Evolutionary conservation across 805 yeast species (phyloP), one percentile per base, ranked within the genome.

Genomic region (Lipomyces spencermartinsiae): DNA sequence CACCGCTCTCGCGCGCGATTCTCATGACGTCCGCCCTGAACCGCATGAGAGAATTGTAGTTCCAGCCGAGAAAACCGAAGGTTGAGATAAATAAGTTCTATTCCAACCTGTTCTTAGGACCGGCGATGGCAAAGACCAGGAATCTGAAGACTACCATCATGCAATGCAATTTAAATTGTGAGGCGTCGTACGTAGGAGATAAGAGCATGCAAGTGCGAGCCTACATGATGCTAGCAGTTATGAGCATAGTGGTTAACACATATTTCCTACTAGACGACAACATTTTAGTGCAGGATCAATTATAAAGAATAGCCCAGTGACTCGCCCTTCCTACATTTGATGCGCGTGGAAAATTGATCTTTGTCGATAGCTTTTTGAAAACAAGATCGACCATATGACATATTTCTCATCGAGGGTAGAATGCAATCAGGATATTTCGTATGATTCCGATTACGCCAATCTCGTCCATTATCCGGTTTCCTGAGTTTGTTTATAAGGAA

Each of bases 71-170:
- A 14, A 39, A 57, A 12, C 58, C 68, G n/a, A 81, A 88, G 1
- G 82, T 84, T 68, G 87, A 87, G 75, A 92, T 97, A 29, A 91
- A 91, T 81, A 91, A 90, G 78, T 91, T 91, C 77, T 90, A 85
- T 78, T 85, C 86, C 53, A 91, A 91, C 76, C 75, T 90, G 73
- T 79, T 88, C 71, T 79, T 89, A 31, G 89, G 81, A 22, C n/a
- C n/a, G 87, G 85, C 1, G 91, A 88, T 75, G 93, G 93, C 58
- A 86, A 87, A 71, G 89, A 89, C 75, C 89, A 89, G 77, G 93
- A 89, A 75, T 85, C 90, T 55, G 94, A 90, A 75, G 94, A 90
- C 75, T 86, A 86, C 75, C 87, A 88, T 74, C 87, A 87, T 73
- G 85, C 87, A 39, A 88, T 76, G 92, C 86, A 5, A 84, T 89